Conservation (phyloP, 2,329 filamentous ascomycete genomes). For the Rutstroemia sydowiana region DNA sequence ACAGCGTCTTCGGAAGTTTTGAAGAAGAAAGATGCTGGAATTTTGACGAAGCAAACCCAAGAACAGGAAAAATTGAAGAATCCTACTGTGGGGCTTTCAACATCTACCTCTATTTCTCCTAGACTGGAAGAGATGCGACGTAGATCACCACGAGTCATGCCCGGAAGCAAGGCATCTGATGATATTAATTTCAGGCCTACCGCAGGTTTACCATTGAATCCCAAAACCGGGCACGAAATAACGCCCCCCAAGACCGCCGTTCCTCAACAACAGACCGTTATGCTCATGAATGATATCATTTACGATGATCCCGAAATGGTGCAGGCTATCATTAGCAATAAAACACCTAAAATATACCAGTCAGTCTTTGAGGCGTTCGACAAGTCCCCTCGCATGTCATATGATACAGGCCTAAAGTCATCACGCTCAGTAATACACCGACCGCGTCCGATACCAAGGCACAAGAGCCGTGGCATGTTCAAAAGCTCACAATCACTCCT, state of each 20-base stretch:
- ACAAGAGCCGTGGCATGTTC: conserved; percentile 39
- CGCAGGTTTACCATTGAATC: conserved; percentile 24
- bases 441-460: conserved; percentile 26
- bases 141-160: conserved; percentile 25
- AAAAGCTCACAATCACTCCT: conserved; percentile 37
- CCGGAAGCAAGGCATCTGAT: conserved; percentile 15
- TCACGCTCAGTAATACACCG: conserved; percentile 28
- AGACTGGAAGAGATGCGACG: conserved; percentile 27
- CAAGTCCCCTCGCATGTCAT: neutral
- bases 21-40: conserved; percentile 17
- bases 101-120: conserved; percentile 28
- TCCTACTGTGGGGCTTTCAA: conserved; percentile 22
- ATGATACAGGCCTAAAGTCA: conserved; percentile 15
- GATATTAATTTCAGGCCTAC: conserved; percentile 15
- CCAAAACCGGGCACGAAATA: conserved; percentile 17
- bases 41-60: too few relatives aligned
- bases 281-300: conserved; percentile 49
- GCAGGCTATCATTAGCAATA: conserved; percentile 42
- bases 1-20: conserved; percentile 16
- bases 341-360: conserved; percentile 25
- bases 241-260: conserved; percentile 10
- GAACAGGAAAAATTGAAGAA: conserved; percentile 18
- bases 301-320: conserved; percentile 46
- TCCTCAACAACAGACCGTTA: conserved; percentile 40
- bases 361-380: conserved; percentile 7